Percentiles rank a stretch among this genome's conserved stretches.
phyloP scores from a whole-genome alignment of 768 basidiomycete genomes.

The Boletellus sp. region DNA sequence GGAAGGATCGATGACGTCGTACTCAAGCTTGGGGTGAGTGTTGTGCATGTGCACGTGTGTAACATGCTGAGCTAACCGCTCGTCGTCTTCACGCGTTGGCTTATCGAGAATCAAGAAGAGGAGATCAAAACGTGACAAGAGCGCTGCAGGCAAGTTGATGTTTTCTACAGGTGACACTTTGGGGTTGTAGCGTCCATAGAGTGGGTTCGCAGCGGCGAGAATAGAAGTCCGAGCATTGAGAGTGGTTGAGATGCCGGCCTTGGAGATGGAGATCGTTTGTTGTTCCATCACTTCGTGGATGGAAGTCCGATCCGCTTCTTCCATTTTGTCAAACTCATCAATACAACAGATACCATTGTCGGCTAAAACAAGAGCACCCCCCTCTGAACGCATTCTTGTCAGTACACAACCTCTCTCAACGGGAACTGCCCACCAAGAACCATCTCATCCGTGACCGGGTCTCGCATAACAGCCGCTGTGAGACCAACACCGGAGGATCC shows the following conservation, averaged over 20 bases:
- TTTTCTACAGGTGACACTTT: constrained; percentile 98
- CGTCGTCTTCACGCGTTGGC: constrained; percentile 91
- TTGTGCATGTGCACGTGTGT: constrained; percentile 98
- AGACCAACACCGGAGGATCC: constrained; percentile 98
- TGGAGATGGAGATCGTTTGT: constrained; percentile 99
- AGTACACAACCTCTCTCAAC: constrained; percentile 1
- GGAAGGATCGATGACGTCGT: constrained; percentile 79
- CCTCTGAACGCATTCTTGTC: constrained; percentile 57
- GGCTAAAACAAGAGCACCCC: constrained; percentile 96
- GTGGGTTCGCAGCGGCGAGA: constrained; percentile 94
- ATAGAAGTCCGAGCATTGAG: constrained; percentile 97
- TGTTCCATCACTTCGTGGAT: constrained; percentile 99
- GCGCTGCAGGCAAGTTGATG: constrained; percentile 96
- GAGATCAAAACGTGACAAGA: constrained; percentile 94
- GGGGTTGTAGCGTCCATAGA: constrained; percentile 97
- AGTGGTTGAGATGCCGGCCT: constrained; percentile 98
- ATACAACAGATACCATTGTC: constrained; percentile 99
- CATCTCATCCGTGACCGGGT: constrained; percentile 99
- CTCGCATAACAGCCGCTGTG: constrained; percentile 98
- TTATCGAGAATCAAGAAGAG: constrained; percentile 97
- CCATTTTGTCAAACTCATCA: constrained; percentile 99
- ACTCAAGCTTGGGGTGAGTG: constrained; percentile 77
- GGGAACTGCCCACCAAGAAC: constrained; percentile 71
- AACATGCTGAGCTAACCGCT: constrained; percentile 93
- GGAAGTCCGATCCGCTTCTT: constrained; percentile 93